Evolutionary conservation across 768 basidiomycete species (phyloP).

Genomic region (Pleurotus ostreatus): DNA sequence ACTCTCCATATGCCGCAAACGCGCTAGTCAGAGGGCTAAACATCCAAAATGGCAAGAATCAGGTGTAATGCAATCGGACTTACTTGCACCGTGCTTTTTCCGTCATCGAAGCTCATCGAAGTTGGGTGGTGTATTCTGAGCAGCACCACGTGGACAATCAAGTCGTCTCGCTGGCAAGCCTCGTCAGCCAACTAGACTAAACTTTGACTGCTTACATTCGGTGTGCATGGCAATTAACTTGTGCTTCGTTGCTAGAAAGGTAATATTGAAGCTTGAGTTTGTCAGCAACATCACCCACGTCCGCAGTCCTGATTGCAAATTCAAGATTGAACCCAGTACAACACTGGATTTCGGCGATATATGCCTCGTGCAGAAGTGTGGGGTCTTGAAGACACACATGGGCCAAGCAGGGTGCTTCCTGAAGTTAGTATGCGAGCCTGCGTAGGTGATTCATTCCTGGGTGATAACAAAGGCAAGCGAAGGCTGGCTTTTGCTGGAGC

Average conservation of each 20-base stretch:
- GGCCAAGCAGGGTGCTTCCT: not conserved
- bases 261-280: not conserved
- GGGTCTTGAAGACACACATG: not conserved
- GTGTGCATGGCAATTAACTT: not conserved
- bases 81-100: slow-evolving; percentile 7
- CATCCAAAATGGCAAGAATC: slow-evolving; percentile 5
- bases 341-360: not conserved
- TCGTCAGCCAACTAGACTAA: not conserved
- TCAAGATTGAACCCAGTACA: not conserved
- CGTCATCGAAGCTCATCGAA: not conserved
- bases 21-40: not conserved
- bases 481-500: too few relatives aligned
- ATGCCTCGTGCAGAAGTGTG: not conserved
- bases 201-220: not conserved
- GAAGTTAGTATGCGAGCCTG: not conserved
- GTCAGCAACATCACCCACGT: not conserved
- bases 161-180: not conserved
- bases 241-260: not conserved
- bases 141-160: not conserved
- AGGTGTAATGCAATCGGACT: slow-evolving; percentile 6
- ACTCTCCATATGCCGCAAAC: not conserved
- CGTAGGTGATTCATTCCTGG: not conserved
- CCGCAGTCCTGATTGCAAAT: too few relatives aligned
- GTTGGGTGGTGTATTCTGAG: not conserved
- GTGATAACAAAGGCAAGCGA: not conserved